Base-by-base conservation (phyloP, 495 filamentous ascomycete species). In the Gamarada debralockiae region DNA sequence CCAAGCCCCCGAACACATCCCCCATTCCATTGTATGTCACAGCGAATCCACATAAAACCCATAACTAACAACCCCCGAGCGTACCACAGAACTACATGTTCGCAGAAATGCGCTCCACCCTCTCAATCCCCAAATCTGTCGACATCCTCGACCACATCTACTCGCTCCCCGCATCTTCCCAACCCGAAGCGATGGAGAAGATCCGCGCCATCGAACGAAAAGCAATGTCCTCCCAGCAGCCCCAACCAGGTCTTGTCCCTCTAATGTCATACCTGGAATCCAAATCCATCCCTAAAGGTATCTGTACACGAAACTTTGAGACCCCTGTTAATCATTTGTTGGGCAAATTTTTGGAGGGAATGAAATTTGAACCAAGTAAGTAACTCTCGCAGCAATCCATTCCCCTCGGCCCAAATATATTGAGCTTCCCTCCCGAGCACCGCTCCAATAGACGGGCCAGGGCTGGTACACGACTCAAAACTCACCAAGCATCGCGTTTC, bases 61-160 rank as follows among this genome's bases (percentile, higher is more conserved):
- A 29, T 15, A 46, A 45, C 48, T 18, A 31, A 57, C 27, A 8
- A 42, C 18, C 2, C 13, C 38, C 55, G n/a, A 92, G 92, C 65
- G 73, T 89, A 40, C 93, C 92, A 0, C 93, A 97, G 73, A 90
- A 85, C 59, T 90, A 95, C 76, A 97, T 98, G 93, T 97, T 96
- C 76, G 24, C n/a, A 3, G 24, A 47, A 25, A 47, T 47, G 44
- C 44, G 44, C 14, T 13, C 24, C n/a, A 24, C 44, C 24, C 23
- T 47, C 24, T 6, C 12, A 22, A 47, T 47, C 9, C 12, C 44
- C 4, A 29, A 29, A 29, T n/a, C 21, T 24, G n/a, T 31, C 23
- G 44, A 47, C 25, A 47, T 47, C 24, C 44, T 47, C 12, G 44
- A 37, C 2, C 51, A 53, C 51, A 38, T 53, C 42, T 34, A 53